Conservation (phyloP, 148 eudicot genomes). For the Rhododendron ovatum region DNA sequence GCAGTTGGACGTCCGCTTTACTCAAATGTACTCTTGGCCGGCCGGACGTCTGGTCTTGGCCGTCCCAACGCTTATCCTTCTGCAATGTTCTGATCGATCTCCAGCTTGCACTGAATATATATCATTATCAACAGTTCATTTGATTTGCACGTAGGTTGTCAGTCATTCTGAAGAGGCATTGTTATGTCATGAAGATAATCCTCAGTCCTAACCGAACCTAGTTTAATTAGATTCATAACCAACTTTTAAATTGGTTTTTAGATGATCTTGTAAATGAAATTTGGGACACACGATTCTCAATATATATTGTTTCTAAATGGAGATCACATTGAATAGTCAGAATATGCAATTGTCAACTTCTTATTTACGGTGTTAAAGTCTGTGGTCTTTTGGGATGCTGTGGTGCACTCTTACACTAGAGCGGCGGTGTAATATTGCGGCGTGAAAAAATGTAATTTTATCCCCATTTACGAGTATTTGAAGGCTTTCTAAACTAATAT, state of each 20-base stretch:
- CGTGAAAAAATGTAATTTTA: no score
- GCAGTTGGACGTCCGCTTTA: not conserved
- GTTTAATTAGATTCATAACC: no score
- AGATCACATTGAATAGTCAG: not conserved
- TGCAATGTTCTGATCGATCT: not conserved
- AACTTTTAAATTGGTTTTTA: no score
- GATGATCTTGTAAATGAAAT: no score
- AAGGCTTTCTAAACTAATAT: not conserved
- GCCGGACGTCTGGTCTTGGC: not conserved
- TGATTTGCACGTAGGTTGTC: not conserved
- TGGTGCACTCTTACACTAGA: no score
- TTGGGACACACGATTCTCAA: not conserved
- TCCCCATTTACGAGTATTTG: no score
- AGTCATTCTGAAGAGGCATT: not conserved
- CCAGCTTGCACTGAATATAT: not conserved
- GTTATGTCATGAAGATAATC: not conserved
- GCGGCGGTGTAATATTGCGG: no score
- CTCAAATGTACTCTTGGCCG: not conserved
- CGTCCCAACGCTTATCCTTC: not conserved
- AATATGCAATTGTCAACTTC: not conserved
- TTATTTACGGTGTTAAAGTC: not conserved
- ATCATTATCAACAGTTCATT: not conserved
- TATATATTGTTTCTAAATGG: not conserved
- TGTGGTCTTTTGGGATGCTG: no score
- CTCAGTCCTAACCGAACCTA: no score